phyloP scores from a whole-genome alignment of 495 filamentous ascomycete genomes.

The Lasiosphaeris hirsuta region DNA sequence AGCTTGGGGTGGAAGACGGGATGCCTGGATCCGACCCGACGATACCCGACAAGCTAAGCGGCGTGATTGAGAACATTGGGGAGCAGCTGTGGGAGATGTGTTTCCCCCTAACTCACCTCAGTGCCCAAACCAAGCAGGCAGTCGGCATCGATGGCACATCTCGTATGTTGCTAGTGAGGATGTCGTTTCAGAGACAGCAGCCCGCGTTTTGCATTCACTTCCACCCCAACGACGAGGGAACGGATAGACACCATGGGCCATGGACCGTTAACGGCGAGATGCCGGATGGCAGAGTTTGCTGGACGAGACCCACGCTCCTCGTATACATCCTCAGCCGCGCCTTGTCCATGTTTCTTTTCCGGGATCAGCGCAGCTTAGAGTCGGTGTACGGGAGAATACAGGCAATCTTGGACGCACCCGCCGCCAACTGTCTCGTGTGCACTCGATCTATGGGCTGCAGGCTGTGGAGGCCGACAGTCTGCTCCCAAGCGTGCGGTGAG shows the following conservation, averaged over 20 bases:
- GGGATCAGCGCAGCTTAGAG: neutral
- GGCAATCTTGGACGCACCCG: conserved; percentile 1
- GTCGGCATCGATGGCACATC: conserved; percentile 9
- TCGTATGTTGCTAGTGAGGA: conserved; percentile 16
- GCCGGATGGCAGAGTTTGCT: conserved; percentile 15
- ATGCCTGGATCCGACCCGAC: neutral
- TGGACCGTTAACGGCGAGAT: conserved; percentile 4
- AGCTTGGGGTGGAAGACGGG: conserved; percentile 13
- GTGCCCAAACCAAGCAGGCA: neutral
- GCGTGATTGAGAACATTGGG: conserved; percentile 10
- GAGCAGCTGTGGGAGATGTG: conserved; percentile 15
- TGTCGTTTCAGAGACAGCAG: conserved; percentile 12
- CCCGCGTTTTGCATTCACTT: conserved; percentile 18
- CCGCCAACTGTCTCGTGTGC: conserved; percentile 12
- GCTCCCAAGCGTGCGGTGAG: conserved; percentile 4
- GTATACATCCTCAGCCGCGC: conserved; percentile 15
- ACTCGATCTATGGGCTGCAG: neutral
- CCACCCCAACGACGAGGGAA: conserved; percentile 12
- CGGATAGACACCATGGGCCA: conserved; percentile 1
- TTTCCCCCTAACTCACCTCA: conserved; percentile 11
- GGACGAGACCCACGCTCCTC: conserved; percentile 5
- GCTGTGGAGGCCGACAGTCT: conserved; percentile 10
- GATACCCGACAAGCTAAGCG: conserved; percentile 12
- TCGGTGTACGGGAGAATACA: conserved; percentile 3
- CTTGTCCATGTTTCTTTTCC: neutral